phyloP scores from a whole-genome alignment of 345 rosid genomes.

The Gossypium stocksii region DNA sequence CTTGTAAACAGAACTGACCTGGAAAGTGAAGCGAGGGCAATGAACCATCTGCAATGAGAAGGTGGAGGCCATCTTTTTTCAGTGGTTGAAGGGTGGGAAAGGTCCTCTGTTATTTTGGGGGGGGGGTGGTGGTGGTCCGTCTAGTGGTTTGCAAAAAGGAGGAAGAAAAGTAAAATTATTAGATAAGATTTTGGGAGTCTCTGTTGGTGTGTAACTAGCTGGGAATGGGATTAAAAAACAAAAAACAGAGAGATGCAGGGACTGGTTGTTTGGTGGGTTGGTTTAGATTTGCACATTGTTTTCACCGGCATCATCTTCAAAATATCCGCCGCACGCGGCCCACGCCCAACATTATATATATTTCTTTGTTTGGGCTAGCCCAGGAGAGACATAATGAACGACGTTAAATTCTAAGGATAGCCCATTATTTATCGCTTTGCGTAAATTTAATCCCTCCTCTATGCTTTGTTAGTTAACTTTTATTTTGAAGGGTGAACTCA shows the following conservation, averaged over 20 bases:
- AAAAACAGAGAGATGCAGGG: neutral
- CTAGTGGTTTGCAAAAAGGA: neutral
- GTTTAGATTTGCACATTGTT: constrained; percentile 5
- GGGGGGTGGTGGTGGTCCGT: neutral
- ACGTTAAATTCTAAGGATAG: too few species aligned
- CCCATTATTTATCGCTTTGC: too few species aligned
- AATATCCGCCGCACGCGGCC: constrained; percentile 12
- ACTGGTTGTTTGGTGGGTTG: neutral
- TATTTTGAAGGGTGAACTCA: too few species aligned
- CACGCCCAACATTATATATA: neutral
- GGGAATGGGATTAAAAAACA: neutral
- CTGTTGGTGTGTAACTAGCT: neutral
- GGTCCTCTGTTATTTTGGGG: neutral
- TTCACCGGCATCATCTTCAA: constrained; percentile 13
- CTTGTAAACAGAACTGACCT: constrained; percentile 31
- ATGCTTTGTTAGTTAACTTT: too few species aligned
- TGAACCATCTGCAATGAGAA: constrained; percentile 48
- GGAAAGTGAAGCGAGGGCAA: constrained; percentile 35
- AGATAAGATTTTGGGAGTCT: neutral
- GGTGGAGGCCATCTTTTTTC: constrained; percentile 44
- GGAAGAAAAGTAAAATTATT: neutral
- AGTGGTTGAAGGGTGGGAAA: neutral
- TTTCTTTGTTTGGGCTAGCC: neutral
- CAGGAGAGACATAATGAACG: too few species aligned
- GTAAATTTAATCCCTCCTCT: too few species aligned